These are phyloP conservation scores for Tolypocladium endophyticum DNA, from an alignment of 2,329 filamentous ascomycete genomes.

Conservation along the genomic window DNA sequence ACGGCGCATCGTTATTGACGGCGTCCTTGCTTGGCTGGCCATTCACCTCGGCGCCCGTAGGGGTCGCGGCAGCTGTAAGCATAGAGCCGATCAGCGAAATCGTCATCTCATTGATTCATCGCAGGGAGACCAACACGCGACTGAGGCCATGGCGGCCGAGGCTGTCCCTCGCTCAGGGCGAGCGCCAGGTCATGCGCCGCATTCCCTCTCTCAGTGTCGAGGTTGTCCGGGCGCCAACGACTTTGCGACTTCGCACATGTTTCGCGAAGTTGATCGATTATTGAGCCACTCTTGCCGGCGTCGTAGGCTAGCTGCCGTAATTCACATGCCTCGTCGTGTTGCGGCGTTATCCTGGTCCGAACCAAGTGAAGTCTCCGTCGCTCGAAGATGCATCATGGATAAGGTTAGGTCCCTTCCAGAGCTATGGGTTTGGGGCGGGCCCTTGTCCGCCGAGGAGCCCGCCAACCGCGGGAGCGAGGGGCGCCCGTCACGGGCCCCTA, in stretches of 20 bases:
- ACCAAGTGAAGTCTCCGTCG: background rate
- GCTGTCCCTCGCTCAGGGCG: conserved; percentile 5
- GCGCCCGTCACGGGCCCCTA: background rate
- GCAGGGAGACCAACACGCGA: conserved; percentile 13
- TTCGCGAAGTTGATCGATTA: background rate
- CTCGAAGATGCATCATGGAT: background rate
- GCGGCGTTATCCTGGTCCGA: background rate
- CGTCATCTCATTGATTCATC: background rate
- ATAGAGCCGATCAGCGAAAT: conserved; percentile 1
- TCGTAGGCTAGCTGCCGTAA: background rate
- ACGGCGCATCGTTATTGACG: background rate
- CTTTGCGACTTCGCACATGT: conserved; percentile 3
- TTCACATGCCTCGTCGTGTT: background rate
- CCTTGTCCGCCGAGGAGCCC: background rate
- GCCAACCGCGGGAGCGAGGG: background rate
- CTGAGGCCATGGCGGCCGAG: conserved; percentile 15
- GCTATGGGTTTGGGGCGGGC: background rate
- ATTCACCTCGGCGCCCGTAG: background rate
- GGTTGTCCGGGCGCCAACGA: background rate
- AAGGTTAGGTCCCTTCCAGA: too few relatives aligned
- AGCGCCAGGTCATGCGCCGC: background rate
- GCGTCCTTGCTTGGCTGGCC: background rate
- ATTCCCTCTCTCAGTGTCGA: conserved; percentile 7
- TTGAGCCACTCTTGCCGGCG: background rate
- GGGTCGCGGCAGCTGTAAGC: conserved; percentile 8